Evolutionary conservation across 352 stramenopile species (phyloP).

Genomic region (Phytophthora pistaciae): DNA sequence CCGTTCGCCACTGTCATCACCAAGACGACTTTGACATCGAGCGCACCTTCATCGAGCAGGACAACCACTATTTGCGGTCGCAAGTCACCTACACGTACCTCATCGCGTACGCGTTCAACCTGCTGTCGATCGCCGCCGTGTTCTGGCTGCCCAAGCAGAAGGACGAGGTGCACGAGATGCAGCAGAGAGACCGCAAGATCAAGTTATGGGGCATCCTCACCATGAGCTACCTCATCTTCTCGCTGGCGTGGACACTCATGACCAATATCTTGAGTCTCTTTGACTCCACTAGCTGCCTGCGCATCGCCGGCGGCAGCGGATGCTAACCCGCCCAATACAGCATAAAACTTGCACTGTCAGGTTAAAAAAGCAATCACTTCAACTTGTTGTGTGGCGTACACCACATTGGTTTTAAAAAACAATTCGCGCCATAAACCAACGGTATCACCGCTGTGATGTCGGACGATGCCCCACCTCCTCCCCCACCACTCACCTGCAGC

Average conservation of each 20-base stretch:
- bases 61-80: slow-evolving; percentile 38
- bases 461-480: no score
- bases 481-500: no score
- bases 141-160: slow-evolving; percentile 59
- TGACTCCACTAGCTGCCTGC: slow-evolving; percentile 48
- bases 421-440: no score
- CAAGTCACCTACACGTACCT: slow-evolving; percentile 59
- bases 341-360: no score
- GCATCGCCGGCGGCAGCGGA: slow-evolving; percentile 49
- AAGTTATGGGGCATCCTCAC: slow-evolving; percentile 35
- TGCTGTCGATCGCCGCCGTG: slow-evolving; percentile 48
- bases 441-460: no score
- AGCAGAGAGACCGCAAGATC: slow-evolving; percentile 42
- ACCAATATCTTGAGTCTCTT: slow-evolving; percentile 60
- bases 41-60: slow-evolving; percentile 40
- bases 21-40: slow-evolving; percentile 56
- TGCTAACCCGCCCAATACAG: slow-evolving; percentile 16
- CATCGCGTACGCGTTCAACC: slow-evolving; percentile 59
- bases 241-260: slow-evolving; percentile 53
- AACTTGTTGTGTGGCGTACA: not conserved
- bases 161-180: slow-evolving; percentile 47
- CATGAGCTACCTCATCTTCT: slow-evolving; percentile 39
- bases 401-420: no score
- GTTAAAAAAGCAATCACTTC: no score
- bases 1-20: slow-evolving; percentile 56